A percentile compares a stretch with the other conserved stretches of the same genome.
phyloP scores from a whole-genome alignment of 1,284 basidiomycete species.

The Wallemia mellicola region DNA sequence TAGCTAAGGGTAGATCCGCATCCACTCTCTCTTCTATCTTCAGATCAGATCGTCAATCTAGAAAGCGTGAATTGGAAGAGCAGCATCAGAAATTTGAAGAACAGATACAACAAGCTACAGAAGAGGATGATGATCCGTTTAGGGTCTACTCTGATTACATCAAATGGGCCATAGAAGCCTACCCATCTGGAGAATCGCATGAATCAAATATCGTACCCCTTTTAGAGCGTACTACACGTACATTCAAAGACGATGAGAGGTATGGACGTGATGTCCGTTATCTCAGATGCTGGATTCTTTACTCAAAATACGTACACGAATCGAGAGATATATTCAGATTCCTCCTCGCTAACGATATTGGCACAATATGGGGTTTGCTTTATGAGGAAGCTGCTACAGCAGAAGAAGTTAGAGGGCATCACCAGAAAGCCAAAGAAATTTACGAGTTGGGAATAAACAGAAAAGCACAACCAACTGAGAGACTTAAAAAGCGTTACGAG shows the following conservation, averaged over 20 bases:
- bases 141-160: constrained; percentile 32
- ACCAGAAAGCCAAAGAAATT: constrained; percentile 45
- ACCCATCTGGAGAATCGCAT: constrained; percentile 29
- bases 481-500: constrained; percentile 50
- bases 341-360: constrained; percentile 46
- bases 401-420: constrained; percentile 34
- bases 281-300: constrained; percentile 59
- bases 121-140: constrained; percentile 32
- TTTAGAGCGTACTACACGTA: constrained; percentile 40
- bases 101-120: constrained; percentile 16
- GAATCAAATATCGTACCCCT: constrained; percentile 28
- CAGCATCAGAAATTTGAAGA: constrained; percentile 16
- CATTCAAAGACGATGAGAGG: constrained; percentile 43
- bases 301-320: constrained; percentile 31
- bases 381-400: constrained; percentile 62
- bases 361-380: constrained; percentile 38
- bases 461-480: constrained; percentile 47
- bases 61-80: constrained; percentile 16
- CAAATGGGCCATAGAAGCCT: constrained; percentile 34
- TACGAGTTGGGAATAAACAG: constrained; percentile 59
- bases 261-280: constrained; percentile 70
- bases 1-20: constrained; percentile 24
- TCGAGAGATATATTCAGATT: constrained; percentile 40
- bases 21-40: constrained; percentile 22
- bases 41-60: constrained; percentile 14